phyloP scores from a whole-genome alignment of 495 filamentous ascomycete species.

The Chaetomium fimeti region DNA sequence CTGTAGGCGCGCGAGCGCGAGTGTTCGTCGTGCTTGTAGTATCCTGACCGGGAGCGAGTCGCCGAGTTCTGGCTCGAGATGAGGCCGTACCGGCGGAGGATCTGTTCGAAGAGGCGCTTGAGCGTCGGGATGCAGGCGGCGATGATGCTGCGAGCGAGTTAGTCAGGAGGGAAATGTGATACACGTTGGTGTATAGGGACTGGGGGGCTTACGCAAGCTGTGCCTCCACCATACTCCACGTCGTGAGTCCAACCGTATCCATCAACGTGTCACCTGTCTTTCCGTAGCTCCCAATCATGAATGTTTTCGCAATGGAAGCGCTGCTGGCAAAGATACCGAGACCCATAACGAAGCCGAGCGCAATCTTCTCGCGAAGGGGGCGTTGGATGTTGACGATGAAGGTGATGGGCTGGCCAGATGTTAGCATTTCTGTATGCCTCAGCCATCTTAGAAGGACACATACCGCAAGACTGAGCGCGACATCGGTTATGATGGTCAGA shows the following conservation, averaged over 20 bases:
- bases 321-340: constrained; percentile 4
- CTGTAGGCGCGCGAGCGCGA: neutral
- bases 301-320: constrained; percentile 2
- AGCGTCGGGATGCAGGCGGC: constrained; percentile 6
- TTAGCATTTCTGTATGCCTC: neutral
- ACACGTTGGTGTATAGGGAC: neutral
- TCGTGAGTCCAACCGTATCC: constrained; percentile 6
- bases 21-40: neutral
- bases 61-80: neutral
- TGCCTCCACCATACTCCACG: constrained; percentile 6
- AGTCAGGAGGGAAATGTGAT: neutral
- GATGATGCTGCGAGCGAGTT: neutral
- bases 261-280: constrained; percentile 3
- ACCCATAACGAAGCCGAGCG: constrained; percentile 3
- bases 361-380: neutral
- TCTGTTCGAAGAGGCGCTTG: neutral
- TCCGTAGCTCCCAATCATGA: constrained; percentile 5
- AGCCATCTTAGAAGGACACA: neutral
- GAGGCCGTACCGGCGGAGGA: constrained; percentile 1
- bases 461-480: constrained; percentile 6
- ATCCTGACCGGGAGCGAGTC: neutral
- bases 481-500: neutral
- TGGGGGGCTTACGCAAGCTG: neutral
- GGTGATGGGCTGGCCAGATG: neutral
- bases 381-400: constrained; percentile 2